Evolutionary conservation across 305 asterid genomes (phyloP).

Genomic region (Ajuga reptans): DNA sequence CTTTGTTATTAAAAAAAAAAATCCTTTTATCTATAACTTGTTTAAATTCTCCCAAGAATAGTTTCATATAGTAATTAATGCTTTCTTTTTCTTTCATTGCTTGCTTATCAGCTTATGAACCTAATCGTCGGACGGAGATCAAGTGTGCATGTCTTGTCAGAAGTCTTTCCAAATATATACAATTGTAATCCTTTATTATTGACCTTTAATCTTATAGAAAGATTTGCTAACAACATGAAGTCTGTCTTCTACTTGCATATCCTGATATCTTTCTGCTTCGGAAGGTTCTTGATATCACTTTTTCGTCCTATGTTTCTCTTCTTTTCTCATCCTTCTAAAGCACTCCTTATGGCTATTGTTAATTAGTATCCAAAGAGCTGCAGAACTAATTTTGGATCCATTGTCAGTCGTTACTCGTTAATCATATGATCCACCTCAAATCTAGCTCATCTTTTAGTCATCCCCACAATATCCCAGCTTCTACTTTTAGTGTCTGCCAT

Average conservation of each 20-base stretch:
- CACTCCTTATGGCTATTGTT: background rate
- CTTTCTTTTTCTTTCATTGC: background rate
- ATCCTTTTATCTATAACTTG: background rate
- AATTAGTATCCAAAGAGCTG: background rate
- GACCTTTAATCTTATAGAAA: background rate
- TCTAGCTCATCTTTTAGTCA: background rate
- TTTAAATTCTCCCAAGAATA: background rate
- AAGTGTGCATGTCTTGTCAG: background rate
- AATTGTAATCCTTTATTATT: background rate
- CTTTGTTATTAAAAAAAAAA: background rate
- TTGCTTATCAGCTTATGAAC: background rate
- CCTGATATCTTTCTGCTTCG: background rate
- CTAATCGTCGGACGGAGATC: background rate
- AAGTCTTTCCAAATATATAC: background rate
- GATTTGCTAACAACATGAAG: background rate
- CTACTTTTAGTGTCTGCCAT: conserved; percentile 6
- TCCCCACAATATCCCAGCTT: background rate
- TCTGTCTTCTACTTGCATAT: background rate
- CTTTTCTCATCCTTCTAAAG: background rate
- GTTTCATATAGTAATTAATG: too few species aligned
- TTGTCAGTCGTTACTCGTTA: too few species aligned
- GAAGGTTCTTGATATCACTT: background rate
- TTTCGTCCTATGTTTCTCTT: background rate
- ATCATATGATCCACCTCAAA: background rate
- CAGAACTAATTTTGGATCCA: background rate